Conservation (phyloP, 306 rosid genomes). For the Pyrus communis region DNA sequence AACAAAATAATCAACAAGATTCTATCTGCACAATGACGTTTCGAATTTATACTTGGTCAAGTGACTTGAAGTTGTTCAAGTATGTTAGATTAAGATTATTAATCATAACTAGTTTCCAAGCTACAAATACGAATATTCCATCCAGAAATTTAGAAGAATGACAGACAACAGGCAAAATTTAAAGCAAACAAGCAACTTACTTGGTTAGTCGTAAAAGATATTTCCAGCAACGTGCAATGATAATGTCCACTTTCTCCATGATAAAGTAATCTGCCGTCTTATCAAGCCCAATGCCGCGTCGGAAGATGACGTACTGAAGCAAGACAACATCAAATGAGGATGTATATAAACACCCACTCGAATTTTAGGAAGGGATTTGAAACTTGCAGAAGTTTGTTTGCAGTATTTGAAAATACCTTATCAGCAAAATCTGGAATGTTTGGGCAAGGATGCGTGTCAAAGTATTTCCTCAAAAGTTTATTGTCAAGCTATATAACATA, state of each 20-base stretch:
- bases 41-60: not conserved
- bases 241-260: constrained; percentile 91
- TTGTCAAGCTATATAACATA: constrained; percentile 69
- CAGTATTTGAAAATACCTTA: constrained; percentile 46
- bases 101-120: not conserved
- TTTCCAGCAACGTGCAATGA: constrained; percentile 72
- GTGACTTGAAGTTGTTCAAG: not conserved
- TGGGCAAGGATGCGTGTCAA: constrained; percentile 45
- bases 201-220: constrained; percentile 53
- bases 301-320: constrained; percentile 70
- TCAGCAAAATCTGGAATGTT: constrained; percentile 80
- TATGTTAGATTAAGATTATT: not conserved
- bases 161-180: not conserved
- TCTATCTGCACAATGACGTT: not conserved
- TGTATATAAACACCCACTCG: not conserved
- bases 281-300: constrained; percentile 88
- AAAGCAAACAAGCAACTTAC: constrained; percentile 23
- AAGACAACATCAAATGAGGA: constrained; percentile 10
- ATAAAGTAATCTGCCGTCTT: constrained; percentile 70
- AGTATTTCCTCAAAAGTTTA: constrained; percentile 65
- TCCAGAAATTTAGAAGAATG: no score
- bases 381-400: not conserved
- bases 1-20: constrained; percentile 8
- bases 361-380: not conserved
- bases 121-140: not conserved